Evolutionary conservation across 192 early-diverging fungal species (phyloP), one percentile per base, ranked within the genome.

Genomic region (Rhizoclosmatium sp.): DNA sequence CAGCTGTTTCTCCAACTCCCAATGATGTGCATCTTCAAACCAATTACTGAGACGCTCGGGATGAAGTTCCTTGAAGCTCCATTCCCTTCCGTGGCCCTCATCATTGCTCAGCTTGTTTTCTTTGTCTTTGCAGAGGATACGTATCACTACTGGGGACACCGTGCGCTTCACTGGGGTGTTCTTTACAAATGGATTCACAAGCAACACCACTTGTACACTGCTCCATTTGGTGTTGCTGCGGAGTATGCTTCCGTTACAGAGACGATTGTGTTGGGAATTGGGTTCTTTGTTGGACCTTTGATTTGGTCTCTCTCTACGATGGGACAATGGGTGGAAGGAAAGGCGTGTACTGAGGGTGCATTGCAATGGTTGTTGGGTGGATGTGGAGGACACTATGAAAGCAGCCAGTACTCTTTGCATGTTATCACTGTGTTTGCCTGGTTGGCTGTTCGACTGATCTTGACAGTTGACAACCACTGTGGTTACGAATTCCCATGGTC

Each of bases 401-500:
- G 68, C 41, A 59, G 49, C 3, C 12, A 68, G 41, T 51, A 74
- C 69, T 87, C 92, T 60, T 83, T 97, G 56, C 97, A 98, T 69
- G 80, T 95, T 23, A 84, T 95, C 61, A 94, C 93, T n/a, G 92
- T 97, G 85, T 84, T 93, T 68, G 81, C 85, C 46, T 98, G 97
- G 97, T 91, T 97, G 69, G 88, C 85, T 44, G 78, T 96, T 21
- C 88, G 94, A 44, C 84, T 96, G 51, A 87, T 94, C 78, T 93
- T 94, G 84, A 90, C 94, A 21, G 89, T 97, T 42, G 95, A 96
- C 78, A 92, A 93, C 59, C 97, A 98, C 83, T 94, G 94, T 44
- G 97, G 97, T 2, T 98, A 96, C 80, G 94, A 97, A 77, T 98
- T 97, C 77, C 97, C 97, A 45, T 97, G 96, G 96, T 94, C 93